These are phyloP conservation scores for Thermomucor indicae-seudaticae DNA, from an alignment of 371 early-diverging fungal species.

Conservation along the genomic window DNA sequence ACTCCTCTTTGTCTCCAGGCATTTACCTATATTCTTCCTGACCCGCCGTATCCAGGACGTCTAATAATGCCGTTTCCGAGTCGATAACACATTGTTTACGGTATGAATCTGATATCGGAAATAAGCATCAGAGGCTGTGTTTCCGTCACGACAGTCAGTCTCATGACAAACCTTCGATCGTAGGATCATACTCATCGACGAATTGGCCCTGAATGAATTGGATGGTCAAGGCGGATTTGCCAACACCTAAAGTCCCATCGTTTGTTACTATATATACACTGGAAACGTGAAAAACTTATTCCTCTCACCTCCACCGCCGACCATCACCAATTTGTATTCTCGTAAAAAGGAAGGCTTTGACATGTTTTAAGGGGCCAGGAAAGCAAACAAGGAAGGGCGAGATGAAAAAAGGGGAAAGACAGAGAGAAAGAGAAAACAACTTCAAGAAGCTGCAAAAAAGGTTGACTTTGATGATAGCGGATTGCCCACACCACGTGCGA, in stretches of 20 bases:
- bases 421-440: background rate
- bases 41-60: conserved; percentile 93
- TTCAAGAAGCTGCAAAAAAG: too few species aligned
- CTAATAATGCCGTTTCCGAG: conserved; percentile 77
- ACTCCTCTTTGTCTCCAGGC: background rate
- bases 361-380: conserved; percentile 9
- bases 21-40: conserved; percentile 84
- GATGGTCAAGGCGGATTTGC: conserved; percentile 86
- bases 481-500: too few species aligned
- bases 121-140: background rate
- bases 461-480: too few species aligned
- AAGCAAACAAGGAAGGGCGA: background rate
- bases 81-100: conserved; percentile 86
- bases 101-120: conserved; percentile 68
- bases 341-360: conserved; percentile 56
- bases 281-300: background rate
- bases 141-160: background rate
- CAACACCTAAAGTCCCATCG: conserved; percentile 51
- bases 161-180: conserved; percentile 70
- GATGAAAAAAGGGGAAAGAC: background rate
- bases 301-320: conserved; percentile 76
- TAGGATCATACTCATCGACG: conserved; percentile 92
- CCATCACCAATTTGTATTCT: conserved; percentile 79
- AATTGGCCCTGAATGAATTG: conserved; percentile 90
- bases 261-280: background rate